Base-by-base conservation (phyloP, 441 rosid genomes). In the Francoa sonchifolia region DNA sequence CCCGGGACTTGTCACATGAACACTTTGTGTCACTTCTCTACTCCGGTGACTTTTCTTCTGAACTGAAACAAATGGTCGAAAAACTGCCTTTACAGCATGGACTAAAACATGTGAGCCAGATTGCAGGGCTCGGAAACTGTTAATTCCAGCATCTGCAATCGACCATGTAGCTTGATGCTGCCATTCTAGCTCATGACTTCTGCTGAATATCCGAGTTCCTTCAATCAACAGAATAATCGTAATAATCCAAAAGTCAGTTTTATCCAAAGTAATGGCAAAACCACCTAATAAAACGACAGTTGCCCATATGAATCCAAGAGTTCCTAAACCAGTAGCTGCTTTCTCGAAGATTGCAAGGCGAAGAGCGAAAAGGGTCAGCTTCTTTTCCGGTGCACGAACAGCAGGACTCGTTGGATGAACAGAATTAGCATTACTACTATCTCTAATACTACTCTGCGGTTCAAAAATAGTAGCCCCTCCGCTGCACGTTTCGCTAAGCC, bases 91-190 rank as follows among this genome's bases (percentile, higher is more conserved):
- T 9, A 61, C 16, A 5, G 64, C 44, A 9, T 37, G 36, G 18
- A 66, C 13, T 40, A 76, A 37, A 10, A 55, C 38, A 33, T 56
- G 54, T 0, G 89, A 61, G 52, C 69, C 66, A 1, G 71, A 66
- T 33, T 62, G 76, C 31, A 89, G 23, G 1, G 72, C 85, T 0
- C 82, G 70, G 46, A 89, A 89, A 63, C 92, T 84, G 57, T 56
- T 69, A 8, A 77, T 66, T 40, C 95, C 90, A 0, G 72, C 87
- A 47, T 74, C 92, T 2, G 90, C 47, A 2, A 79, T 58, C 4
- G 96, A 79, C 98, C 96, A 82, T 6, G 98, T 85, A 28, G 89
- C 80, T 33, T 89, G 92, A 28, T 79, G 94, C 48, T 89, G 96
- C 94, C 94, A 89, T 42, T 79, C 96, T 8, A 85, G 82, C 68